Evolutionary conservation across 116 monocot species (phyloP).

Genomic region (Zostera marina): DNA sequence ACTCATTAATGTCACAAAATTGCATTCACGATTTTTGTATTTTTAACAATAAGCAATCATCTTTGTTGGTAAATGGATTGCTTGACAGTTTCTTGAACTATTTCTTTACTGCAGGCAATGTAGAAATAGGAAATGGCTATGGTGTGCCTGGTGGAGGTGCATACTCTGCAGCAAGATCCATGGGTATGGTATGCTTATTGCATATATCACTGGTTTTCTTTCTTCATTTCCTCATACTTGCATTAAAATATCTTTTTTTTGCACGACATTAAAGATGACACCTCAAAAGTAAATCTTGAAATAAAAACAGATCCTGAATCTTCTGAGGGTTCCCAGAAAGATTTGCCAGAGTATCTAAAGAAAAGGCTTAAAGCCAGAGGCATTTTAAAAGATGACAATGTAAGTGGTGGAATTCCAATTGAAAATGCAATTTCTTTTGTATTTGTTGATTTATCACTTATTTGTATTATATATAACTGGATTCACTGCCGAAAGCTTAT

Average conservation of each 20-base stretch:
- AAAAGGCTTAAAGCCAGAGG: slow-evolving; percentile 77
- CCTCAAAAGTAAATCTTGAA: slow-evolving; percentile 7
- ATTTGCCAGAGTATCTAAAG: slow-evolving; percentile 77
- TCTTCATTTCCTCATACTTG: too few relatives aligned
- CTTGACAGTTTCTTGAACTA: not conserved
- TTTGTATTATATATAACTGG: not conserved
- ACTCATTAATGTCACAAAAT: not conserved
- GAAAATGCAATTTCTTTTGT: slow-evolving; percentile 11
- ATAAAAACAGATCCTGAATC: slow-evolving; percentile 18
- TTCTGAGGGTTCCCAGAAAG: slow-evolving; percentile 22
- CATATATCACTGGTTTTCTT: too few relatives aligned
- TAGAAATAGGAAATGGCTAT: slow-evolving; percentile 98
- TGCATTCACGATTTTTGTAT: too few relatives aligned
- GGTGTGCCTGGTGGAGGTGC: slow-evolving; percentile 98
- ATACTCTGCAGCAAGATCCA: slow-evolving; percentile 32
- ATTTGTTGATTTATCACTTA: not conserved
- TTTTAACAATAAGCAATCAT: too few relatives aligned
- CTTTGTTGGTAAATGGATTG: not conserved
- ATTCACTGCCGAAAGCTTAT: not conserved
- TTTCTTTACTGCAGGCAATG: slow-evolving; percentile 34
- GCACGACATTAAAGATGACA: slow-evolving; percentile 24
- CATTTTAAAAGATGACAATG: slow-evolving; percentile 52
- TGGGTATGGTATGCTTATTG: slow-evolving; percentile 6
- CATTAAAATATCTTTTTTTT: too few relatives aligned
- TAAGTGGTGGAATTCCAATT: slow-evolving; percentile 6